Base-by-base conservation (phyloP, 108 stramenopile genomes). In the Cyclotella sp. region DNA sequence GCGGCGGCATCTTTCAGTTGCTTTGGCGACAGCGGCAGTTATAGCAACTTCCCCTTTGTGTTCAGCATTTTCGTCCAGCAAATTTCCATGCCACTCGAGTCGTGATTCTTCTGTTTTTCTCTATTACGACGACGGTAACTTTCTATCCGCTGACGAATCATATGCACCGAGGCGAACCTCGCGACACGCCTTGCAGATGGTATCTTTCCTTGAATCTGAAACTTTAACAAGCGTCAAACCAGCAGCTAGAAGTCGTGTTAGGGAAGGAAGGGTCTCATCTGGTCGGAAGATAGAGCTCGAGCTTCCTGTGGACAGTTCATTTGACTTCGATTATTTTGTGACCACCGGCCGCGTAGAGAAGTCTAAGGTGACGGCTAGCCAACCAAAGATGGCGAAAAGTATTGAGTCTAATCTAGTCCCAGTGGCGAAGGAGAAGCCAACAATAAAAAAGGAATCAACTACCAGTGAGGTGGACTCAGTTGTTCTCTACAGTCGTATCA, bases 181-280 rank as follows among this genome's bases (percentile, higher is more conserved):
- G 24, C 55, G 24, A 21, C 55, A n/a, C 6, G 15, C 30, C 34
- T 39, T 61, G 19, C 29, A 61, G 11, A 61, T 61, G 60, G 60
- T 61, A n/a, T 61, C 60, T 13, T 61, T 61, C 30, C 60, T 61
- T 14, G 60, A 61, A 61, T 61, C 60, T 16, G 60, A 61, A 61
- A 61, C 34, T 29, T 18, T 61, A 14, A 57, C 55, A 24, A 12
- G 55, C 14, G 60, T 34, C 29, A 61, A 61, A 61, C 12, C 60
- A 15, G 11, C 30, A 30, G 12, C 60, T 8, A 30, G 60, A 21
- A 16, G 22, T 8, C 55, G 55, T 55, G 55, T 1, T 12, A 1
- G 60, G 34, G 30, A 30, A 13, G 12, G 6, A 29, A 61, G 34
- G 30, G 60, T 13, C n/a, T 1, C 60, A 30, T 16, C 47, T 9